These are phyloP conservation scores for Beauveria caledonica DNA, from an alignment of 2,329 filamentous ascomycete genomes.

Conservation along the genomic window DNA sequence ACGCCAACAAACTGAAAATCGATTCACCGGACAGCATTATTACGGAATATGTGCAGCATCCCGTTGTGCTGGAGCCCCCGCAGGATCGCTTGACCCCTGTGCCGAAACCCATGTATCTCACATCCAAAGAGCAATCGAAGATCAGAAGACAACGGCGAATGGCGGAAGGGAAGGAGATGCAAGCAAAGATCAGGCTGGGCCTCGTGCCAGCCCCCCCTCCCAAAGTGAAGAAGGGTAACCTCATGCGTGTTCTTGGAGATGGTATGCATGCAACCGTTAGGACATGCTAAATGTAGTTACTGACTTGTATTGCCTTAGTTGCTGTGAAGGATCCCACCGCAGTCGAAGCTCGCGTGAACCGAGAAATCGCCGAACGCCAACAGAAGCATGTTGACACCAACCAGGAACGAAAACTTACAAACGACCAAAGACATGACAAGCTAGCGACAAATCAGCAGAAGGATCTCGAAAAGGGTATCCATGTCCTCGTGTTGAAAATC, in stretches of 20 bases:
- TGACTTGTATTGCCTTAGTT: constrained; percentile 24
- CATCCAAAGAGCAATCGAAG: constrained; percentile 84
- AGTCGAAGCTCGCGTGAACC: constrained; percentile 87
- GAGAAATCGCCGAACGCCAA: constrained; percentile 81
- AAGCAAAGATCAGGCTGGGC: constrained; percentile 89
- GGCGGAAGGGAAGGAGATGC: constrained; percentile 89
- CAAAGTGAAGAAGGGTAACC: constrained; percentile 94
- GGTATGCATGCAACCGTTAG: constrained; percentile 34
- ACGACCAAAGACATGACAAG: constrained; percentile 82
- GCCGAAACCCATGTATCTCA: constrained; percentile 87
- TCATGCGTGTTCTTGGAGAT: constrained; percentile 94
- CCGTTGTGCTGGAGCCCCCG: constrained; percentile 80
- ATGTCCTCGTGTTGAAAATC: constrained; percentile 82
- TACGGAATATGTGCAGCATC: constrained; percentile 86
- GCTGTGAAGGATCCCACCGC: constrained; percentile 93
- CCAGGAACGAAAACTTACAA: constrained; percentile 77
- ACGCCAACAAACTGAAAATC: constrained; percentile 61
- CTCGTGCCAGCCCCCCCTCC: constrained; percentile 84
- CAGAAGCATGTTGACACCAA: constrained; percentile 71
- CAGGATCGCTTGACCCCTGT: constrained; percentile 75
- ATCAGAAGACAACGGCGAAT: constrained; percentile 81
- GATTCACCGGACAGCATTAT: constrained; percentile 75
- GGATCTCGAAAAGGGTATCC: constrained; percentile 79
- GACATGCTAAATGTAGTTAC: not conserved
- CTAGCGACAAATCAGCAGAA: constrained; percentile 73